These are phyloP conservation scores for Podaxis sp. DNA, from an alignment of 768 basidiomycete genomes.

Conservation along the genomic window DNA sequence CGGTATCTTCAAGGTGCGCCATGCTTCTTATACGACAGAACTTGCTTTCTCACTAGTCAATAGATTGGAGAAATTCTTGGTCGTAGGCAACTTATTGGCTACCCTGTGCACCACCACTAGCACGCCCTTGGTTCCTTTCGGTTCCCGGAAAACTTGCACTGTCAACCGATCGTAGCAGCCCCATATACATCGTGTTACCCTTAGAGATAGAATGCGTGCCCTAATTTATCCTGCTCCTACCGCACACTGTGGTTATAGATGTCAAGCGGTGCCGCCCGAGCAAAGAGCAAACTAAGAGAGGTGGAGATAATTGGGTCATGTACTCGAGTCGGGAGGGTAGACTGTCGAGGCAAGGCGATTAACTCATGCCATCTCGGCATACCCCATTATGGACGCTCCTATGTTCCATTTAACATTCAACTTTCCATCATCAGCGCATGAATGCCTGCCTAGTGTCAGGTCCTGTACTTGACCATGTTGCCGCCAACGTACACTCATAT, in stretches of 20 bases:
- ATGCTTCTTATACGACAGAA: neutral
- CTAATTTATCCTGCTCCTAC: neutral
- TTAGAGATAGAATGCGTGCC: neutral
- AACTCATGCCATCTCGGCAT: no score
- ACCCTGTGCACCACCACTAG: slow-evolving; percentile 52
- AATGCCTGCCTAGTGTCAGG: no score
- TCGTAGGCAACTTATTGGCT: slow-evolving; percentile 76
- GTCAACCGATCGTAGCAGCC: neutral
- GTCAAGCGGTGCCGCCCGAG: no score
- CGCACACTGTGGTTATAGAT: neutral
- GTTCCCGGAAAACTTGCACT: neutral
- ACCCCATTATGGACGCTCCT: no score
- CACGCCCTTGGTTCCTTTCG: neutral
- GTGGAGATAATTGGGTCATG: no score
- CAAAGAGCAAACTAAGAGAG: no score
- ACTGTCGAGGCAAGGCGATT: no score
- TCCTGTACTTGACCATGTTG: no score
- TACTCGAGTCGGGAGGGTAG: no score
- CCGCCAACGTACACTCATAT: no score
- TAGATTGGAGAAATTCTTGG: slow-evolving; percentile 90
- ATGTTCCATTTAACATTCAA: no score
- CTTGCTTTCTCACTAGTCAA: neutral
- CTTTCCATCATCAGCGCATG: no score
- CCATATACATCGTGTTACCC: neutral
- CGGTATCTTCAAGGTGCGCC: slow-evolving; percentile 79